Evolutionary conservation across 306 rosid genomes (phyloP), one percentile per base, ranked within the genome.

Genomic region (Cicer yamashitae): DNA sequence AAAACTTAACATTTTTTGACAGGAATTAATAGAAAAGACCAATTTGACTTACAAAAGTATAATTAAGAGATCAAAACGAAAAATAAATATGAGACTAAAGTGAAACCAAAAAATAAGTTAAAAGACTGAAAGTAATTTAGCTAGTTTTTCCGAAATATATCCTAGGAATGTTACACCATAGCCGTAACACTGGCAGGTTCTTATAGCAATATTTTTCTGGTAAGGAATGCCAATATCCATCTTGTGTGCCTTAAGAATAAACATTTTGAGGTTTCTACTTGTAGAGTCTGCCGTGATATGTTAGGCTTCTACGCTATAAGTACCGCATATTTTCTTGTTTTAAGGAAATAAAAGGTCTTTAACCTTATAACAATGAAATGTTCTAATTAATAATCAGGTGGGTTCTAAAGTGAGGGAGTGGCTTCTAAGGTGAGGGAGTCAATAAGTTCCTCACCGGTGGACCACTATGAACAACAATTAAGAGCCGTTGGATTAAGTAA

Each of bases 361-460:
- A 57, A 65, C 34, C 76, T 74, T 50, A 30, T 41, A 68, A 67
- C 18, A 48, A 9, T 68, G 59, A 44, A 80, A 73, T 66, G 37
- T 34, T 79, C 25, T 41, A 37, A 56, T 20, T 54, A 45, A 34
- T 57, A 14, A 46, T 39, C 64, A 60, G 34, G 38, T 59, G 34
- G 22, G 1, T 20, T 20, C 22, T 1, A 20, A 20, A 1, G 22
- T 20, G 22, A 20, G 22, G 22, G 22, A 1, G 22, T 20, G 22
- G 34, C 34, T 25, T 25, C 34, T 25, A 25, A 25, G 3, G 34
- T 3, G 34, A 30, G 5, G 34, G 5, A 30, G 34, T 30, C 34
- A 30, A 30, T 30, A 30, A 30, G 34, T 30, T 30, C 34, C 30
- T 25, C 3, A 25, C 30, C 30, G 30, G 30, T 30, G 5, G 34